Base-by-base conservation (phyloP, 345 rosid species). In the Citrus reticulata region DNA sequence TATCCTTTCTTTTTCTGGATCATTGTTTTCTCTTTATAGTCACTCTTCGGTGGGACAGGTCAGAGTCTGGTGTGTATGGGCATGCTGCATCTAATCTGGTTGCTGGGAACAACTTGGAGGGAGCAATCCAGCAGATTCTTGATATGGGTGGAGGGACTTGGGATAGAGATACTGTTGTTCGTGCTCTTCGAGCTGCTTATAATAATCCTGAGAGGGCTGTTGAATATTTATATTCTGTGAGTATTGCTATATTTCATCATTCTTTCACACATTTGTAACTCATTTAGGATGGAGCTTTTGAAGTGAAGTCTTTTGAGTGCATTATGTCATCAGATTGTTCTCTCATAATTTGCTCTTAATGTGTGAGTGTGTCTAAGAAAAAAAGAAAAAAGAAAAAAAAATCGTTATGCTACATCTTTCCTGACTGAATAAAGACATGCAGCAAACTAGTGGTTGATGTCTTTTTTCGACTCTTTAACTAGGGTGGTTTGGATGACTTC, bases 171-270 rank as follows among this genome's bases (percentile, higher is more conserved):
- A 91, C 89, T 64, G 95, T 94, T 83, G 85, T 90, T 70, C 94
- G 91, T 25, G 98, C 99, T 71, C 97, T 96, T 64, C 93, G 94
- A 72, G 98, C 98, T 74, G 99, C 98, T 69, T 96, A 67, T 84
- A 96, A 94, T 86, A 94, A 94, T 72, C 99, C 98, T 0, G 98
- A 91, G 87, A 91, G 98, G 83, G 99, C 99, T 85, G 97, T 96
- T 81, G 98, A 96, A 85, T 96, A 96, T 85, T 87, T 96, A 68
- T 96, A 93, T 77, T 86, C 98, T 79, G 98, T 94, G 77, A 80
- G 97, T 84, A 34, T 62, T 74, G 22, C 37, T 39, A 72, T 55
- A 19, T 14, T 59, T 11, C 24, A 13, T 39, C 17, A 64, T 30
- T 66, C 42, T 67, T 54, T 72, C 58, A 62, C 39, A 22, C 73